These are phyloP conservation scores for Phytophthora litchii DNA, from an alignment of 352 stramenopile species.

Conservation along the genomic window DNA sequence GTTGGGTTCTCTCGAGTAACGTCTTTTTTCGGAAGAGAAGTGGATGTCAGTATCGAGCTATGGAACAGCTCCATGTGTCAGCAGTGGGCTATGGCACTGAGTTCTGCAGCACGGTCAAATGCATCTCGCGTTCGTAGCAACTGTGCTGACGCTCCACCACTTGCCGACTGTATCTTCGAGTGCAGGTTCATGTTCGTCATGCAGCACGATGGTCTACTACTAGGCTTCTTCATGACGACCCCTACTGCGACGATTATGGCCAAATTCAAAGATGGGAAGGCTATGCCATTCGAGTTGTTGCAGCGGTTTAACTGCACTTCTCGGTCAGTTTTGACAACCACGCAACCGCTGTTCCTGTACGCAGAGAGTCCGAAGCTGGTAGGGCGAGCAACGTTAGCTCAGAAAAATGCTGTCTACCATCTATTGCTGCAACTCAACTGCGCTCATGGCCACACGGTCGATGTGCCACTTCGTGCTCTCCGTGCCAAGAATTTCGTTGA, in stretches of 20 bases:
- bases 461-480: slow-evolving; percentile 68
- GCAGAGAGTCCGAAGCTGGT: slow-evolving; percentile 71
- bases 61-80: slow-evolving; percentile 74
- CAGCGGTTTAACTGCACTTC: slow-evolving; percentile 49
- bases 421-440: slow-evolving; percentile 66
- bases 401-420: slow-evolving; percentile 57
- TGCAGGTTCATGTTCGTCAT: slow-evolving; percentile 73
- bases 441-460: slow-evolving; percentile 42
- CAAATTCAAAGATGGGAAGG: slow-evolving; percentile 51
- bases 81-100: slow-evolving; percentile 45
- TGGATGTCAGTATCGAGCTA: slow-evolving; percentile 63
- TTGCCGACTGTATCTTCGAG: slow-evolving; percentile 45
- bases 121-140: slow-evolving; percentile 26
- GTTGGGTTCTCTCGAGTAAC: slow-evolving; percentile 47
- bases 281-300: slow-evolving; percentile 60
- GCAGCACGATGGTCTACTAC: slow-evolving; percentile 62
- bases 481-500: slow-evolving; percentile 73
- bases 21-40: slow-evolving; percentile 58
- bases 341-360: slow-evolving; percentile 58
- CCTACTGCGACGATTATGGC: slow-evolving; percentile 60
- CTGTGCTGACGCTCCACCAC: background rate
- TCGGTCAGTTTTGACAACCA: slow-evolving; percentile 25
- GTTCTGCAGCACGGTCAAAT: slow-evolving; percentile 25
- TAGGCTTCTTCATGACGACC: slow-evolving; percentile 62
- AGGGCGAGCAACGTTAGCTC: slow-evolving; percentile 39